Percentiles rank a stretch among this genome's conserved stretches.
These are phyloP conservation scores for Moesziomyces aphidis DNA, from an alignment of 1,284 basidiomycete genomes.

Conservation along the genomic window DNA sequence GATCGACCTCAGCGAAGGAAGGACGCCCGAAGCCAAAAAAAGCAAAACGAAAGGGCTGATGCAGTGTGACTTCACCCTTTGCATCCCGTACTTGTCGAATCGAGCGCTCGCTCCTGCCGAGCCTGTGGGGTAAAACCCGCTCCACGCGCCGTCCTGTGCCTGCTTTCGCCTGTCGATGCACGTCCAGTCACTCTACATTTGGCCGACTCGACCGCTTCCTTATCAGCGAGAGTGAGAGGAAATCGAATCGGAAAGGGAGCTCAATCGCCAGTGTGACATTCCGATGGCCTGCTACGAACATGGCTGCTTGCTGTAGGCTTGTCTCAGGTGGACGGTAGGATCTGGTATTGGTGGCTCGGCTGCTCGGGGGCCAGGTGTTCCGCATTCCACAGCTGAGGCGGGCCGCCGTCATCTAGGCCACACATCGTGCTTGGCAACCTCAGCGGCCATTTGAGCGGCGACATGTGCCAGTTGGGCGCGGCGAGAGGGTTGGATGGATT, in stretches of 20 bases:
- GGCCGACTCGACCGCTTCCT: too few relatives aligned
- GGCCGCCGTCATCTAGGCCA: not conserved
- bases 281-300: too few relatives aligned
- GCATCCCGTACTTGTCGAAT: not conserved
- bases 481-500: too few relatives aligned
- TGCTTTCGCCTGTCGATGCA: not conserved
- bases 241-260: too few relatives aligned
- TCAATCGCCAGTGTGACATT: not conserved
- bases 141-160: not conserved
- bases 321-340: not conserved
- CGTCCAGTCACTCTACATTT: not conserved
- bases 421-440: not conserved
- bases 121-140: not conserved
- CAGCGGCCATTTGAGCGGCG: too few relatives aligned
- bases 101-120: not conserved
- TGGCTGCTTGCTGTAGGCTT: not conserved
- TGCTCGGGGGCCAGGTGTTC: not conserved
- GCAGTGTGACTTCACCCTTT: slow-evolving; percentile 17
- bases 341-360: not conserved
- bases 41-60: not conserved
- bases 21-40: slow-evolving; percentile 1
- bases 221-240: too few relatives aligned
- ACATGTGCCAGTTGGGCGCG: too few relatives aligned
- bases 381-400: not conserved
- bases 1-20: not conserved